Evolutionary conservation across 2,329 filamentous ascomycete genomes (phyloP).

Genomic region (Elsinoe perseae): DNA sequence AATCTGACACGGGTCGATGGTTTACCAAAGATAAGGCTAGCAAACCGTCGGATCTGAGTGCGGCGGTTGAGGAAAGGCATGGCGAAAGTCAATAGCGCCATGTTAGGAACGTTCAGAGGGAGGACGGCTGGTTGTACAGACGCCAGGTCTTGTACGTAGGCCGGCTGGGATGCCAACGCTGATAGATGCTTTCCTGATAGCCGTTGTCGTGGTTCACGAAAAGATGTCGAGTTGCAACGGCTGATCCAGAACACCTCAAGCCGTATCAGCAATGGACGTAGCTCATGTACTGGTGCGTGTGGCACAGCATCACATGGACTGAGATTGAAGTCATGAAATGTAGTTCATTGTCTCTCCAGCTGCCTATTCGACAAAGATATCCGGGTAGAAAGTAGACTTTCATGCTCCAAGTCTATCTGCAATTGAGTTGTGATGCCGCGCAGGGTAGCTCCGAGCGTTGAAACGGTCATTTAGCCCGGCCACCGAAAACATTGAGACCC

Average conservation of each 20-base stretch:
- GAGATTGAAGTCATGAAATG: too few species aligned
- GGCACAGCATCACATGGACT: too few species aligned
- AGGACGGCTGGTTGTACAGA: neutral
- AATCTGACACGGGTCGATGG: neutral
- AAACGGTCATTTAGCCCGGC: conserved; percentile 2
- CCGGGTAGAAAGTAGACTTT: neutral
- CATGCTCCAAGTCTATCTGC: neutral
- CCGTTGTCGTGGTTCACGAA: neutral
- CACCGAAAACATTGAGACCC: neutral
- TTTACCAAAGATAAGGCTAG: neutral
- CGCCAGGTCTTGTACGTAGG: neutral
- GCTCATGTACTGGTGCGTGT: too few species aligned
- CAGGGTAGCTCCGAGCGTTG: neutral
- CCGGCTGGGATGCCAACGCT: neutral
- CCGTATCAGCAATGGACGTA: too few species aligned
- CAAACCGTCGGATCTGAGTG: neutral
- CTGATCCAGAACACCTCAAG: neutral
- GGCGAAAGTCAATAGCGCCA: neutral
- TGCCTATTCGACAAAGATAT: too few species aligned
- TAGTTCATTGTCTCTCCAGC: too few species aligned
- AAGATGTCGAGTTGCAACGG: neutral
- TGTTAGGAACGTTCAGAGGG: neutral
- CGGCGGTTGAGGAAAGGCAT: neutral
- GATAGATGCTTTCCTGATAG: neutral
- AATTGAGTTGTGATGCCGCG: neutral